These are phyloP conservation scores for Amphibolis antarctica DNA, from an alignment of 106 monocot genomes.

Conservation along the genomic window DNA sequence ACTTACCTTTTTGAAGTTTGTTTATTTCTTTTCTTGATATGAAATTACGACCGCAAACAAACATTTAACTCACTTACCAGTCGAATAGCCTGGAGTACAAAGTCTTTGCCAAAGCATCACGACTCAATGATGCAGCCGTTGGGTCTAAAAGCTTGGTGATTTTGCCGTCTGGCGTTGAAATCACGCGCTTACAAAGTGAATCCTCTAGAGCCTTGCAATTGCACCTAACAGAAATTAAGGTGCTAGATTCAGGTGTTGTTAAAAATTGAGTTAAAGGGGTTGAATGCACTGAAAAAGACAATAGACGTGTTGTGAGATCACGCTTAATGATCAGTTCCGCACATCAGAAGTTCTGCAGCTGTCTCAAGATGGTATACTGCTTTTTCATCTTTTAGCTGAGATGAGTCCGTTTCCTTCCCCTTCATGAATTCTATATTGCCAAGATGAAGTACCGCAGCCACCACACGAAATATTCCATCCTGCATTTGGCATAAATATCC, in stretches of 20 bases:
- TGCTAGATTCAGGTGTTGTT: too few species aligned
- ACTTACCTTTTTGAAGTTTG: neutral
- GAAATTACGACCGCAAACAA: neutral
- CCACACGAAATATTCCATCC: slow-evolving; percentile 89
- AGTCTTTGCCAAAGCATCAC: slow-evolving; percentile 89
- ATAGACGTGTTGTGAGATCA: neutral
- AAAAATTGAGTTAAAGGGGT: neutral
- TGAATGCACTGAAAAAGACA: neutral
- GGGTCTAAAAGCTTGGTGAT: slow-evolving; percentile 93
- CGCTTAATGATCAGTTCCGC: neutral
- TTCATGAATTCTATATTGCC: slow-evolving; percentile 79
- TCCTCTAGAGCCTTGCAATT: slow-evolving; percentile 51
- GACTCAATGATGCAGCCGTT: slow-evolving; percentile 57
- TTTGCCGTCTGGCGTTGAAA: slow-evolving; percentile 92
- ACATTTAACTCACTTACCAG: slow-evolving; percentile 36
- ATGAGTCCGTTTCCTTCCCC: slow-evolving; percentile 76
- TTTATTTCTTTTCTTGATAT: neutral
- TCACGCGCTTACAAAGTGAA: slow-evolving; percentile 70
- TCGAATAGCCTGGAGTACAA: slow-evolving; percentile 86
- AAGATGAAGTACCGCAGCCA: slow-evolving; percentile 86
- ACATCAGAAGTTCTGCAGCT: slow-evolving; percentile 80
- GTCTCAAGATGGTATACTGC: slow-evolving; percentile 57
- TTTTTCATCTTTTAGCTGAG: slow-evolving; percentile 64
- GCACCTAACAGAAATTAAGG: slow-evolving; percentile 48
- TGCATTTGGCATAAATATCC: slow-evolving; percentile 11